phyloP scores from a whole-genome alignment of 768 basidiomycete species.

The Austroboletus eburneus region DNA sequence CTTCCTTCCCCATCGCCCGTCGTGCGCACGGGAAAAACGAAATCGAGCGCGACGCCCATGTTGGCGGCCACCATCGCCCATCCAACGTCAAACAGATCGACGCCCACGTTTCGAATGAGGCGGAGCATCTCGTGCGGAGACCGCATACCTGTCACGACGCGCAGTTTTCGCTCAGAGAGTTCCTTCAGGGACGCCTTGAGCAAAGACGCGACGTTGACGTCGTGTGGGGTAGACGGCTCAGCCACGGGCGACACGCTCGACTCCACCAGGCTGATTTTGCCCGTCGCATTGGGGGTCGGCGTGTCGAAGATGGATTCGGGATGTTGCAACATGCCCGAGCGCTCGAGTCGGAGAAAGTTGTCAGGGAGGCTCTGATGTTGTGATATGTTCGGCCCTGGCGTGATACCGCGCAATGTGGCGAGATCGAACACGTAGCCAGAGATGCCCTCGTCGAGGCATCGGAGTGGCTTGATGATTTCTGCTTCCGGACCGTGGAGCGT shows the following conservation, averaged over 20 bases:
- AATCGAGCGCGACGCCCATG: conserved; percentile 74
- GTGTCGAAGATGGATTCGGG: conserved; percentile 6
- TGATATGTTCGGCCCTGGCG: conserved; percentile 11
- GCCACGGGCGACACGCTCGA: neutral
- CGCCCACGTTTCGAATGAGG: conserved; percentile 58
- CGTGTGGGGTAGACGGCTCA: neutral
- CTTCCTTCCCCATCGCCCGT: neutral
- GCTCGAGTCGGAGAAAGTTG: conserved; percentile 12
- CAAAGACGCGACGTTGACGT: conserved; percentile 34
- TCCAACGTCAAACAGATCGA: conserved; percentile 71
- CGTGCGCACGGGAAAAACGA: conserved; percentile 55
- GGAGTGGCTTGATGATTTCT: conserved; percentile 46
- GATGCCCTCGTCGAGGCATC: conserved; percentile 63
- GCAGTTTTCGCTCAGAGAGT: conserved; percentile 54
- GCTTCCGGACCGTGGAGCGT: conserved; percentile 52
- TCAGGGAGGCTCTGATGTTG: conserved; percentile 12
- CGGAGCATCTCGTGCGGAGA: conserved; percentile 76
- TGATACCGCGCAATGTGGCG: conserved; percentile 38
- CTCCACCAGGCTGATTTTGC: neutral
- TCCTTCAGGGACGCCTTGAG: conserved; percentile 55
- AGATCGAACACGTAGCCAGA: conserved; percentile 71
- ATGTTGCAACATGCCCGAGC: conserved; percentile 12
- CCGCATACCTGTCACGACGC: conserved; percentile 50
- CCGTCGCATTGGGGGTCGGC: conserved; percentile 5
- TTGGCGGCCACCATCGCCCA: conserved; percentile 71